Percentiles rank a stretch among this genome's conserved stretches.
Evolutionary conservation across 768 basidiomycete genomes (phyloP).

Genomic region (Kwoniella mangroviensis): DNA sequence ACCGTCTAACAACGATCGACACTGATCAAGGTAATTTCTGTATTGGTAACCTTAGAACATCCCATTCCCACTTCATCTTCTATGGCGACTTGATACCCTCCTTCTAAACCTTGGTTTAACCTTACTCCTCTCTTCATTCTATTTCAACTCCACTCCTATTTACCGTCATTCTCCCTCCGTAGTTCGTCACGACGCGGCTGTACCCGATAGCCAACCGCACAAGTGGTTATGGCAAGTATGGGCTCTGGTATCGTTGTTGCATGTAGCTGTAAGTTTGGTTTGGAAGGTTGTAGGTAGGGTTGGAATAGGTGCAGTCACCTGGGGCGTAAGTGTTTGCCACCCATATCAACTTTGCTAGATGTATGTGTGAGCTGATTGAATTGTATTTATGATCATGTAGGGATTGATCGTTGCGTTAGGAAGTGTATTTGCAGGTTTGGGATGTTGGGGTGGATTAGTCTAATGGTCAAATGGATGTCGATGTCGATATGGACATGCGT

Average conservation of each 20-base stretch:
- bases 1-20: not conserved
- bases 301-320: conserved; percentile 56
- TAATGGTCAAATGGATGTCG: conserved; percentile 3
- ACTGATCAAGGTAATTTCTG: not conserved
- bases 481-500: too few species aligned
- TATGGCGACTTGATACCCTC: conserved; percentile 56
- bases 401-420: conserved; percentile 56
- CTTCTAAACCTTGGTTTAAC: conserved; percentile 56
- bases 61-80: conserved; percentile 52
- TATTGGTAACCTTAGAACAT: conserved; percentile 40
- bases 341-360: not conserved
- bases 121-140: conserved; percentile 54
- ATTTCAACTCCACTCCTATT: conserved; percentile 53
- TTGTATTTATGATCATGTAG: conserved; percentile 30
- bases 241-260: conserved; percentile 38
- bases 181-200: not conserved
- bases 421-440: conserved; percentile 54
- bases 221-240: conserved; percentile 48
- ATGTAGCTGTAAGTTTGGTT: conserved; percentile 45
- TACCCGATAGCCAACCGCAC: conserved; percentile 34
- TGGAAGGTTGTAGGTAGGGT: conserved; percentile 53
- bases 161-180: conserved; percentile 34
- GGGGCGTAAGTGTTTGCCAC: conserved; percentile 50
- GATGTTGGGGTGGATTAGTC: conserved; percentile 53
- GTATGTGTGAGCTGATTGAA: conserved; percentile 1